Evolutionary conservation across 176 grass and related monocot species (phyloP).

Genomic region (Musa acuminata): DNA sequence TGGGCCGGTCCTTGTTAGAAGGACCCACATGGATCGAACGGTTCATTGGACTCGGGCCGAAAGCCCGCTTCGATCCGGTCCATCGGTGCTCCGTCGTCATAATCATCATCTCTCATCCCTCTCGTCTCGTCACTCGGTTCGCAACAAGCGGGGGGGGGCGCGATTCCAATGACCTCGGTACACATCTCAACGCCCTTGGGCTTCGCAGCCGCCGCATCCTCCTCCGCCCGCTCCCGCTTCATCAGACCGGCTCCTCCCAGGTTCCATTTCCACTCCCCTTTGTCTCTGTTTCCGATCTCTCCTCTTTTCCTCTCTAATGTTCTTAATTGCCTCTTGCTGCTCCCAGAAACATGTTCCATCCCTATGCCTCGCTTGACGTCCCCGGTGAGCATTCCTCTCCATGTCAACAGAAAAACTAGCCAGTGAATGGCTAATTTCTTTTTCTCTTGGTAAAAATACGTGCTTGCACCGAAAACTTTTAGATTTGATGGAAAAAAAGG

Average conservation of each 20-base stretch:
- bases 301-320: neutral
- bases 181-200: slow-evolving; percentile 30
- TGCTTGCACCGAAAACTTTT: neutral
- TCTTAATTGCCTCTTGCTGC: neutral
- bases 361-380: neutral
- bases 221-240: neutral
- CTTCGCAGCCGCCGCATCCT: slow-evolving; percentile 14
- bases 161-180: slow-evolving; percentile 27
- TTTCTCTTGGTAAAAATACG: neutral
- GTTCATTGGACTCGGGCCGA: too few species aligned
- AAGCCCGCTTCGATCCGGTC: too few species aligned
- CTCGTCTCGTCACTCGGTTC: neutral
- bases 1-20: too few species aligned
- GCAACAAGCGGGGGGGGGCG: neutral
- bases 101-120: too few species aligned
- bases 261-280: neutral
- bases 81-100: too few species aligned
- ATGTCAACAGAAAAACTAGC: too few species aligned
- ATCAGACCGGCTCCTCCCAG: slow-evolving; percentile 1
- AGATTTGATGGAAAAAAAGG: neutral
- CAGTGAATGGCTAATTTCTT: neutral
- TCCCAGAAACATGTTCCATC: neutral
- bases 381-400: neutral
- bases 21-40: too few species aligned
- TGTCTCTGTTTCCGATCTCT: neutral